Conservation (phyloP, 352 stramenopile species). For the Pythium volutum region DNA sequence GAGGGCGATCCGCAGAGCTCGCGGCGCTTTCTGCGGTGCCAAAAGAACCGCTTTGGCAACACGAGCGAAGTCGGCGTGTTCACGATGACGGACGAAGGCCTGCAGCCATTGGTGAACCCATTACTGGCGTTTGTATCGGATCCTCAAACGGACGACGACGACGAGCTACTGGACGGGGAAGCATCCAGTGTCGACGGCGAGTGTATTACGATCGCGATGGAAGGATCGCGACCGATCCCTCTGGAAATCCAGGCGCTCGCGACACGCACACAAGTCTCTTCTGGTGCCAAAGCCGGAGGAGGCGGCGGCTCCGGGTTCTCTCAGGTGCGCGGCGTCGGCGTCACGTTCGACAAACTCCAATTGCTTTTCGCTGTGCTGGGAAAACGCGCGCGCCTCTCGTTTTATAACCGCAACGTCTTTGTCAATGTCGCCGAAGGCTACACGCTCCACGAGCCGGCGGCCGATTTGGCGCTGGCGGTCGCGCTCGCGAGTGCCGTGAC, state of each 20-base stretch:
- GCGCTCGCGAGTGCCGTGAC: slow-evolving; percentile 70
- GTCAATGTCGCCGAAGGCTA: slow-evolving; percentile 86
- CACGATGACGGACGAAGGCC: slow-evolving; percentile 88
- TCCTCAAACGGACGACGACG: slow-evolving; percentile 22
- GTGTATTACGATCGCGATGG: slow-evolving; percentile 90
- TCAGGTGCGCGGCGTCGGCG: slow-evolving; percentile 74
- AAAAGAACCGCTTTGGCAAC: slow-evolving; percentile 97
- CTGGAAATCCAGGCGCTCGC: slow-evolving; percentile 95
- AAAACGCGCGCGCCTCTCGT: slow-evolving; percentile 82
- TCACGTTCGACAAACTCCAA: slow-evolving; percentile 87
- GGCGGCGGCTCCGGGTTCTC: slow-evolving; percentile 44
- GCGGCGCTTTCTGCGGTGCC: slow-evolving; percentile 89
- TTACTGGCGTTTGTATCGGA: slow-evolving; percentile 77
- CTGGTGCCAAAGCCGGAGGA: background rate
- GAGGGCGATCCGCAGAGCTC: slow-evolving; percentile 87
- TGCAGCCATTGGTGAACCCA: slow-evolving; percentile 76
- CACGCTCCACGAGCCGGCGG: slow-evolving; percentile 75
- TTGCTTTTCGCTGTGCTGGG: slow-evolving; percentile 96
- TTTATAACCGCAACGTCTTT: slow-evolving; percentile 78
- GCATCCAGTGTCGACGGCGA: slow-evolving; percentile 56
- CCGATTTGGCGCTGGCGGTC: slow-evolving; percentile 73
- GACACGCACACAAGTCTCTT: slow-evolving; percentile 50
- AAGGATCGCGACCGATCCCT: slow-evolving; percentile 92
- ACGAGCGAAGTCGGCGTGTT: slow-evolving; percentile 96
- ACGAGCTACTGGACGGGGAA: no score